Conservation (phyloP, 2,329 filamentous ascomycete species). For the Raffaelea arxii region DNA sequence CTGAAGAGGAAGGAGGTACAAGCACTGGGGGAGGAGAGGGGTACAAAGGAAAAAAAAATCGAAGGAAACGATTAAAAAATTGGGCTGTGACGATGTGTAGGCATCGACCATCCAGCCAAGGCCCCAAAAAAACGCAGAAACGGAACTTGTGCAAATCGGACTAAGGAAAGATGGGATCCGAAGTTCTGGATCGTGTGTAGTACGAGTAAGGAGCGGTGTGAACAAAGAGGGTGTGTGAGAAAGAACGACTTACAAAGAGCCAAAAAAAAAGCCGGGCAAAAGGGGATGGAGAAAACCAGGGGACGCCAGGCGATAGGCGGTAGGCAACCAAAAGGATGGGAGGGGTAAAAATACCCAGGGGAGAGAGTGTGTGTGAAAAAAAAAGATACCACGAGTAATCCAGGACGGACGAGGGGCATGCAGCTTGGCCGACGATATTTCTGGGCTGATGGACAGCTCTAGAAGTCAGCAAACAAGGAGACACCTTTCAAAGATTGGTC, state of each 20-base stretch:
- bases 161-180: constrained; percentile 4
- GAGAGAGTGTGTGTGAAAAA: neutral
- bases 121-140: neutral
- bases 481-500: too few relatives aligned
- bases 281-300: neutral
- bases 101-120: neutral
- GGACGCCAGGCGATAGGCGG: neutral
- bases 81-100: too few relatives aligned
- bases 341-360: neutral
- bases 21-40: too few relatives aligned
- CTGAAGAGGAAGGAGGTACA: too few relatives aligned
- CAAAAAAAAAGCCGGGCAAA: neutral
- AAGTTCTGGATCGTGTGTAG: neutral
- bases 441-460: neutral
- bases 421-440: neutral
- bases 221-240: neutral
- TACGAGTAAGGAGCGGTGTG: neutral
- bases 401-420: neutral
- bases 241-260: too few relatives aligned
- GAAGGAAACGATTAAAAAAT: too few relatives aligned
- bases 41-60: too few relatives aligned
- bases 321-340: neutral
- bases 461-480: too few relatives aligned
- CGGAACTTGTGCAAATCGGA: neutral
- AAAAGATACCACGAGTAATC: neutral